A percentile compares a stretch with the other conserved stretches of the same genome.
Conservation (phyloP, 1,284 basidiomycete species). For the Crucibulum parvulum region DNA sequence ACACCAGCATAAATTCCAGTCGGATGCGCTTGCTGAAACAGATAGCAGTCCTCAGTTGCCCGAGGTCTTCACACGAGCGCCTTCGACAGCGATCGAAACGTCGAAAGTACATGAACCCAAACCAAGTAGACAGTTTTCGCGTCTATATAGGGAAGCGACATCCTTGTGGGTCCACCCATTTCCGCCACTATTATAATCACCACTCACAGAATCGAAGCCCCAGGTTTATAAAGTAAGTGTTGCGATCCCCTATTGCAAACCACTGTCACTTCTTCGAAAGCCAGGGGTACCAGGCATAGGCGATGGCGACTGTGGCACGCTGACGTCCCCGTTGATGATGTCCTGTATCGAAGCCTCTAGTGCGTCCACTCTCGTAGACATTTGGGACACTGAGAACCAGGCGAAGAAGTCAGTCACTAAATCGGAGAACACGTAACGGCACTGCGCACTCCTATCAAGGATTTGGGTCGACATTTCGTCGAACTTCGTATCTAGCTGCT, state of each 20-base stretch:
- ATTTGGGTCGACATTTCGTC: conserved; percentile 87
- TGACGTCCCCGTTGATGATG: conserved; percentile 77
- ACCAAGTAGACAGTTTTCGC: too few species aligned
- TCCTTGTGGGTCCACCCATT: too few species aligned
- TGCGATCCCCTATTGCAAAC: conserved; percentile 19
- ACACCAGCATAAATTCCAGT: too few species aligned
- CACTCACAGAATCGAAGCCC: neutral
- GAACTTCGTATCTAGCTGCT: conserved; percentile 80
- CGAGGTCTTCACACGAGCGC: too few species aligned
- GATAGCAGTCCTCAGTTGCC: too few species aligned
- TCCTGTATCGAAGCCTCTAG: conserved; percentile 84
- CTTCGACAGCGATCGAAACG: too few species aligned
- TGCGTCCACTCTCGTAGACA: conserved; percentile 85
- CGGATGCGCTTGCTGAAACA: too few species aligned
- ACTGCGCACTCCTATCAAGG: conserved; percentile 74
- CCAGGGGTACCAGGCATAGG: conserved; percentile 42
- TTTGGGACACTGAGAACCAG: conserved; percentile 69
- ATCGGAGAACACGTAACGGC: conserved; percentile 12
- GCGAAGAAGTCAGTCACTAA: conserved; percentile 8
- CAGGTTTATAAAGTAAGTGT: neutral
- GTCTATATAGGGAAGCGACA: too few species aligned
- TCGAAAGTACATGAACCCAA: too few species aligned
- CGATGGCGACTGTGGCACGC: conserved; percentile 59
- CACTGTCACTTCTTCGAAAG: conserved; percentile 44
- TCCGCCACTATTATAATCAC: too few species aligned